These are phyloP conservation scores for Fusarium compactum DNA, from an alignment of 2,329 filamentous ascomycete species.

Conservation along the genomic window DNA sequence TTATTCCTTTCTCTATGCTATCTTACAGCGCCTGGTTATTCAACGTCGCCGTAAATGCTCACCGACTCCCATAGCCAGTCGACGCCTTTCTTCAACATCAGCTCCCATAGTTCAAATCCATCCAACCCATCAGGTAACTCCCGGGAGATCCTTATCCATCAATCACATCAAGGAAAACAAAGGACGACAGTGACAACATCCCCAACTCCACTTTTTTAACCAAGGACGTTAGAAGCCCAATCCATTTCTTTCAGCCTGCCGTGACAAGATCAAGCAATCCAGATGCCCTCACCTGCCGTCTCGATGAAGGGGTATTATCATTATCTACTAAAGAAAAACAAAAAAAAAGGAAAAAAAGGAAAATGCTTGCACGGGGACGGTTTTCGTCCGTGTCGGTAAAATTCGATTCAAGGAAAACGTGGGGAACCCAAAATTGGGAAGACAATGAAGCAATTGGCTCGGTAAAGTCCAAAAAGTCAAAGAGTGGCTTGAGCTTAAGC, in stretches of 20 bases:
- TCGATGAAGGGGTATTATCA: constrained; percentile 51
- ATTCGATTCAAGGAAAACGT: constrained; percentile 40
- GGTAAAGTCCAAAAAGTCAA: constrained; percentile 36
- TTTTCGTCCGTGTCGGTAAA: constrained; percentile 17
- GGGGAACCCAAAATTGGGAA: constrained; percentile 22
- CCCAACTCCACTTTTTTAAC: constrained; percentile 45
- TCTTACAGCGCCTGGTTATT: constrained; percentile 30
- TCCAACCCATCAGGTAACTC: constrained; percentile 15
- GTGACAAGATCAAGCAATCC: constrained; percentile 40
- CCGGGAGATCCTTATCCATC: constrained; percentile 37
- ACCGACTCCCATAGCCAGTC: constrained; percentile 25
- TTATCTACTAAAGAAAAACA: constrained; percentile 48
- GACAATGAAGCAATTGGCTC: constrained; percentile 35
- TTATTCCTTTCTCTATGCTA: constrained; percentile 39
- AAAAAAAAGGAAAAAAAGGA: constrained; percentile 25
- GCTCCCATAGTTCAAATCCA: constrained; percentile 10
- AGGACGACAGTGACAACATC: constrained; percentile 42
- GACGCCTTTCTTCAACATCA: background rate
- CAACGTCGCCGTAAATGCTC: constrained; percentile 32
- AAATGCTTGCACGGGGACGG: constrained; percentile 40
- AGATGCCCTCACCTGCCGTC: constrained; percentile 48
- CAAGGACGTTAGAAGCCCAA: constrained; percentile 43
- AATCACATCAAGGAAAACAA: constrained; percentile 43
- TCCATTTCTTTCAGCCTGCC: constrained; percentile 43
- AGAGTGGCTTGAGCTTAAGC: constrained; percentile 28